These are phyloP conservation scores for Didymella sp. DNA, from an alignment of 2,329 filamentous ascomycete species.

Conservation along the genomic window DNA sequence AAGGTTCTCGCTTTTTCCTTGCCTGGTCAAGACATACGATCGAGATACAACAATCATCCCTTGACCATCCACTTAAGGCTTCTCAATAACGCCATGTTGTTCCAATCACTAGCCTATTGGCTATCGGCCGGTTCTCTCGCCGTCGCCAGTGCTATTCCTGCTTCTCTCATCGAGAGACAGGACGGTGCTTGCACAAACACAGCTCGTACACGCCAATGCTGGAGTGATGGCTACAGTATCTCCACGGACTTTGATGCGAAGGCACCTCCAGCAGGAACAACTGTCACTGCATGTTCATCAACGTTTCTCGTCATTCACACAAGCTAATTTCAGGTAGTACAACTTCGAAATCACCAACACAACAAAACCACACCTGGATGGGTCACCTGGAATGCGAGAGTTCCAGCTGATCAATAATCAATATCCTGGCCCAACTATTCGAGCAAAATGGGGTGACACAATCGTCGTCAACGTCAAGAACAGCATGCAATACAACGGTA, in stretches of 20 bases:
- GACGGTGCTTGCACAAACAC: constrained; percentile 52
- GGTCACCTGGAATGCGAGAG: constrained; percentile 42
- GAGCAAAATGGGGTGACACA: constrained; percentile 50
- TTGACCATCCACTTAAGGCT: constrained; percentile 5
- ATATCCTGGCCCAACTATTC: constrained; percentile 66
- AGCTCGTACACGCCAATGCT: constrained; percentile 51
- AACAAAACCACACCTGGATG: constrained; percentile 51
- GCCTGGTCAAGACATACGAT: background rate
- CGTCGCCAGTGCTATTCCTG: constrained; percentile 34
- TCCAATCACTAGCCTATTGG: constrained; percentile 33
- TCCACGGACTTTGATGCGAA: constrained; percentile 56
- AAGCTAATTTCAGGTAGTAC: constrained; percentile 38
- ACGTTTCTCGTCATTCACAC: no score
- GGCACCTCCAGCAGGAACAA: constrained; percentile 49
- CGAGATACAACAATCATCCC: constrained; percentile 1
- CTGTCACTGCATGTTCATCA: constrained; percentile 34
- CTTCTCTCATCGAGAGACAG: constrained; percentile 37
- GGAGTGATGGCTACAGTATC: constrained; percentile 54
- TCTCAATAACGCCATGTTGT: constrained; percentile 30
- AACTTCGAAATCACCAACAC: constrained; percentile 52
- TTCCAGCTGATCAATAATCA: constrained; percentile 59
- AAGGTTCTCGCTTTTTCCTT: background rate
- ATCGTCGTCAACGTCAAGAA: constrained; percentile 52
- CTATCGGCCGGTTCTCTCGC: constrained; percentile 38
- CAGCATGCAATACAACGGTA: constrained; percentile 54